A percentile compares a stretch with the other conserved stretches of the same genome.
These are phyloP conservation scores for Zelonia costaricensis DNA, from an alignment of 208 protist genomes.

Conservation along the genomic window DNA sequence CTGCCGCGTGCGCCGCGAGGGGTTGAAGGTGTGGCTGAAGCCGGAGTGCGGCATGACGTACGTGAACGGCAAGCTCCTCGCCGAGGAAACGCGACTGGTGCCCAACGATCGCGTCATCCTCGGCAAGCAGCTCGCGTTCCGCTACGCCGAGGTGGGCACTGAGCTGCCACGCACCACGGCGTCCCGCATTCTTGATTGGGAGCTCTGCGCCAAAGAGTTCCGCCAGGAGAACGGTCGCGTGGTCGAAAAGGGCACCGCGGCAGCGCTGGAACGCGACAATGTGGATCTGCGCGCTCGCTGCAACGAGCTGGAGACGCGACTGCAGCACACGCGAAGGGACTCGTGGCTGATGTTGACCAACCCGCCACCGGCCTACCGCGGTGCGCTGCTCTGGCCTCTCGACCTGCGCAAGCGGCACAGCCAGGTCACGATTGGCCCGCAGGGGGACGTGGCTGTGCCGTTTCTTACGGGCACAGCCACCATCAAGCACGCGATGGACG, in stretches of 20 bases:
- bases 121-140: constrained; percentile 56
- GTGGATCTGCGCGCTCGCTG: constrained; percentile 28
- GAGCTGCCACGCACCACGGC: constrained; percentile 6
- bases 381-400: constrained; percentile 52
- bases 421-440: constrained; percentile 39
- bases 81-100: constrained; percentile 36
- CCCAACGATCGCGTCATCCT: constrained; percentile 70
- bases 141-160: constrained; percentile 43
- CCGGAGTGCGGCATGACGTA: constrained; percentile 71
- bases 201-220: constrained; percentile 60
- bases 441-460: constrained; percentile 42
- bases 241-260: constrained; percentile 16
- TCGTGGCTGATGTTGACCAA: constrained; percentile 63
- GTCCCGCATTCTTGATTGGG: constrained; percentile 68
- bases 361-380: constrained; percentile 36
- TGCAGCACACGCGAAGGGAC: constrained; percentile 31
- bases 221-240: constrained; percentile 23
- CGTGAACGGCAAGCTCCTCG: constrained; percentile 52
- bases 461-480: constrained; percentile 37
- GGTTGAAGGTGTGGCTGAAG: constrained; percentile 35
- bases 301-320: constrained; percentile 34
- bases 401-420: constrained; percentile 30
- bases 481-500: constrained; percentile 30
- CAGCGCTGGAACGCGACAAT: constrained; percentile 33
- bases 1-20: constrained; percentile 46